Evolutionary conservation across 495 filamentous ascomycete genomes (phyloP), one percentile per base, ranked within the genome.

Genomic region (Lasiosphaeris hirsuta): DNA sequence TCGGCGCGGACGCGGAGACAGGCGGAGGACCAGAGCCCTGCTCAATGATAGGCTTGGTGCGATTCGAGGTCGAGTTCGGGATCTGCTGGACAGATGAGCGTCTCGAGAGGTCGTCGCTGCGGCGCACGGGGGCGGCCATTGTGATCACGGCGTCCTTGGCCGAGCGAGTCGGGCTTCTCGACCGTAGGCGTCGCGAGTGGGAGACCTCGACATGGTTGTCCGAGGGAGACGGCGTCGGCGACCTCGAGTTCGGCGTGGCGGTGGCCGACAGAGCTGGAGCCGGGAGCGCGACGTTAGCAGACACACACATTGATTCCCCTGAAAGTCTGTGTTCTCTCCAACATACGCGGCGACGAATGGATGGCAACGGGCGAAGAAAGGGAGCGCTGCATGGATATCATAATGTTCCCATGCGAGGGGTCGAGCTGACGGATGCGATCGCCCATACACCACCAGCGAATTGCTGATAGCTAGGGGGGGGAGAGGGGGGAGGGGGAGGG

Each of bases 371-470:
- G 76, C 63, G 77, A 79, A 23, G 76, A 78, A 53, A 78, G 75
- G 51, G 76, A 79, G 58, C 76, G 76, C 69, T 80, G 76, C 76
- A 80, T 80, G 67, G 77, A 76, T 68, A 78, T 76, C 76, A 80
- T 80, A 72, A 63, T 77, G 72, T 69, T 66, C 68, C 73, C 76
- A 75, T 76, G 64, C 51, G 60, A 57, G 58, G 56, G 48, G 14
- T 59, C 60, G 54, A 57, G 56, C 19, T 18, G 63, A 54, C 51
- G 54, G 48, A 44, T 58, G 64, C 61, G 67, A 62, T 69, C 59
- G 61, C 66, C 69, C 67, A 59, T 47, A 56, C 60, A 61, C 68
- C 54, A 59, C 60, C 60, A 62, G 54, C 56, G 44, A 44, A 30
- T 34, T 40, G 58, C 60, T 58, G 56, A 50, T 38, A 61, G 62